Percentiles rank a stretch among this genome's conserved stretches.
Evolutionary conservation across 331 rosid genomes (phyloP).

Genomic region (Quercus phellos): DNA sequence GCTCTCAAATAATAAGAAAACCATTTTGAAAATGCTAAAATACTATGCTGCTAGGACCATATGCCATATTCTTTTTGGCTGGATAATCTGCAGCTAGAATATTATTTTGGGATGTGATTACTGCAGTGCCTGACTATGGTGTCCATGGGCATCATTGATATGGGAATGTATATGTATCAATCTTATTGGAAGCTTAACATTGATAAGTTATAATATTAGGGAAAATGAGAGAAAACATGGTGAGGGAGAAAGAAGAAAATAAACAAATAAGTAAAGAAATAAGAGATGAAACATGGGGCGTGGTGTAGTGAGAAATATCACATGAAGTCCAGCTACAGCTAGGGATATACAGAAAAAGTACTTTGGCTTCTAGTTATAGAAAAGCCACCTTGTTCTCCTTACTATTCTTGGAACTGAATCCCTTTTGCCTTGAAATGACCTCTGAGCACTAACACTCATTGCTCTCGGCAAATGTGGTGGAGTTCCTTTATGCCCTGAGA

Average conservation of each 20-base stretch:
- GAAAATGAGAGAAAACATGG: neutral
- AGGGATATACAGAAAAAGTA: slow-evolving; percentile 12
- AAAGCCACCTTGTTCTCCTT: slow-evolving; percentile 12
- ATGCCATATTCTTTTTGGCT: neutral
- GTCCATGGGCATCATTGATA: neutral
- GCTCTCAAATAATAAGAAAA: neutral
- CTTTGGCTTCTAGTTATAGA: slow-evolving; percentile 23
- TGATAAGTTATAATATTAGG: neutral
- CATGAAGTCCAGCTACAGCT: slow-evolving; percentile 9
- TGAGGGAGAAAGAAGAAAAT: neutral
- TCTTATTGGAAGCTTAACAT: neutral
- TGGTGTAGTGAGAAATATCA: neutral
- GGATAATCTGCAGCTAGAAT: neutral
- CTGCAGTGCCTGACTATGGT: neutral
- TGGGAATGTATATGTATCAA: too few relatives aligned
- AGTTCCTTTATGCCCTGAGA: slow-evolving; percentile 40
- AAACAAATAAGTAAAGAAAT: neutral
- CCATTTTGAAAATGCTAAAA: neutral
- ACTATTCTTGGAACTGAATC: slow-evolving; percentile 32
- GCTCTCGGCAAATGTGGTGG: slow-evolving; percentile 21
- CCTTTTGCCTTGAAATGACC: slow-evolving; percentile 28
- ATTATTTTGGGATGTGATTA: neutral
- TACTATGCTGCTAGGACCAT: neutral
- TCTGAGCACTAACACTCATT: slow-evolving; percentile 7
- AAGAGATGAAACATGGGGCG: neutral